Evolutionary conservation across 768 basidiomycete species (phyloP).

Genomic region (Hydnum rufescens): DNA sequence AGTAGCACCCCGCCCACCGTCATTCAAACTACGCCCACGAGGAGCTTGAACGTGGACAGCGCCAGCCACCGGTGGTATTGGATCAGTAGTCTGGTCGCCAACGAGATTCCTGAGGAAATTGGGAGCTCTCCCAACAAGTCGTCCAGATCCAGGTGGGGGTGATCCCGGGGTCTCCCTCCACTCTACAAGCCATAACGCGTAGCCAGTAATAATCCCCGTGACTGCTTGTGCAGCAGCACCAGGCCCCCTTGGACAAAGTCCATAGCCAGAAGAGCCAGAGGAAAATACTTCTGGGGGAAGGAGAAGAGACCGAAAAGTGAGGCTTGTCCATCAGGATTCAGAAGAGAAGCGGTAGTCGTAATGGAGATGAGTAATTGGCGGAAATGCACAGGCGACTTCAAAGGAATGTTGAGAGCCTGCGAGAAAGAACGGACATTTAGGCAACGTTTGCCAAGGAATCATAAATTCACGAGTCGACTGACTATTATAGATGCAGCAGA

Average conservation of each 20-base stretch:
- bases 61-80: conserved; percentile 10
- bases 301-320: conserved; percentile 65
- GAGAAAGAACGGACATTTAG: not conserved
- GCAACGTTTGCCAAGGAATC: not conserved
- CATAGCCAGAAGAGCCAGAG: conserved; percentile 51
- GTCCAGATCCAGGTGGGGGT: conserved; percentile 21
- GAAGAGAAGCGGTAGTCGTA: conserved; percentile 44
- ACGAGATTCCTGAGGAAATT: conserved; percentile 34
- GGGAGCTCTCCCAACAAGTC: conserved; percentile 35
- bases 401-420: conserved; percentile 39
- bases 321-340: conserved; percentile 45
- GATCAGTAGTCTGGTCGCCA: conserved; percentile 20
- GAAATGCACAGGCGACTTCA: conserved; percentile 34
- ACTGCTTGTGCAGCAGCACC: conserved; percentile 33
- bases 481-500: conserved; percentile 40
- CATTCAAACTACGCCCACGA: conserved; percentile 20
- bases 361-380: conserved; percentile 48
- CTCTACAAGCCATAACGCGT: conserved; percentile 43
- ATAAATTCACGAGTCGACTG: conserved; percentile 14
- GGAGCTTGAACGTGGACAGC: conserved; percentile 13
- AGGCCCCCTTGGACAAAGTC: conserved; percentile 41
- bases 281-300: conserved; percentile 50
- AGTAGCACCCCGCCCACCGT: conserved; percentile 11
- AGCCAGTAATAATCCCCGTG: conserved; percentile 57
- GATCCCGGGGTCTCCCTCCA: conserved; percentile 32